Conservation (phyloP, 768 basidiomycete species). For the Xerocomus potaroensis region DNA sequence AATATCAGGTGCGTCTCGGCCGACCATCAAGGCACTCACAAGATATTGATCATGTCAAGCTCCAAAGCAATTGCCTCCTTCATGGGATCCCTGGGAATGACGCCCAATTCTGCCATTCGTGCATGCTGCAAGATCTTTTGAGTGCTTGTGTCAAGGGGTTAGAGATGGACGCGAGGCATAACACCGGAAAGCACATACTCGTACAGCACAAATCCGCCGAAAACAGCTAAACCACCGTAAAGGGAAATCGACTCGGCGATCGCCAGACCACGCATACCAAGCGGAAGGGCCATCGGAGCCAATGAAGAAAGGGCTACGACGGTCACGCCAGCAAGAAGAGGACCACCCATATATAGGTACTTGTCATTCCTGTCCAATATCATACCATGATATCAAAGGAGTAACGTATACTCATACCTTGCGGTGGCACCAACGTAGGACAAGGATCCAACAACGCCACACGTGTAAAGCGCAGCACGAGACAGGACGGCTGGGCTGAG, state of each 20-base stretch:
- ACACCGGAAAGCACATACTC: conserved; percentile 50
- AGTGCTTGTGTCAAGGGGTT: conserved; percentile 39
- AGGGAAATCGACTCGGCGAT: conserved; percentile 73
- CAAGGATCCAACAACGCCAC: conserved; percentile 80
- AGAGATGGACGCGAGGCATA: neutral
- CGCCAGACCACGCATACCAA: conserved; percentile 73
- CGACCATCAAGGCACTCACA: conserved; percentile 42
- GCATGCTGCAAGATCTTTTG: conserved; percentile 82
- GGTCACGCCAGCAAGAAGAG: conserved; percentile 83
- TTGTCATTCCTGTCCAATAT: conserved; percentile 55
- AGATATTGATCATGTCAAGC: conserved; percentile 88
- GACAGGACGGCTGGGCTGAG: conserved; percentile 79
- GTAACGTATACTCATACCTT: conserved; percentile 38
- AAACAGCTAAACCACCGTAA: conserved; percentile 87
- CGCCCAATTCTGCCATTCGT: conserved; percentile 64
- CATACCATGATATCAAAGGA: neutral
- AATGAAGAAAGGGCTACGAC: conserved; percentile 84
- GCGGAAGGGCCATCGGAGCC: conserved; percentile 85
- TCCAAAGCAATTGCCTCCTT: conserved; percentile 75
- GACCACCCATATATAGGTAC: conserved; percentile 83
- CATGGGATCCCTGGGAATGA: conserved; percentile 66
- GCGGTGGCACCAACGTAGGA: conserved; percentile 89
- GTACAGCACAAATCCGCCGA: conserved; percentile 81
- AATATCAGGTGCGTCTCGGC: conserved; percentile 8
- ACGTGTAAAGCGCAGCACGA: conserved; percentile 84